A percentile compares a stretch with the other conserved stretches of the same genome.
Evolutionary conservation across 2,329 filamentous ascomycete genomes (phyloP).

Genomic region (Fusarium sp.): DNA sequence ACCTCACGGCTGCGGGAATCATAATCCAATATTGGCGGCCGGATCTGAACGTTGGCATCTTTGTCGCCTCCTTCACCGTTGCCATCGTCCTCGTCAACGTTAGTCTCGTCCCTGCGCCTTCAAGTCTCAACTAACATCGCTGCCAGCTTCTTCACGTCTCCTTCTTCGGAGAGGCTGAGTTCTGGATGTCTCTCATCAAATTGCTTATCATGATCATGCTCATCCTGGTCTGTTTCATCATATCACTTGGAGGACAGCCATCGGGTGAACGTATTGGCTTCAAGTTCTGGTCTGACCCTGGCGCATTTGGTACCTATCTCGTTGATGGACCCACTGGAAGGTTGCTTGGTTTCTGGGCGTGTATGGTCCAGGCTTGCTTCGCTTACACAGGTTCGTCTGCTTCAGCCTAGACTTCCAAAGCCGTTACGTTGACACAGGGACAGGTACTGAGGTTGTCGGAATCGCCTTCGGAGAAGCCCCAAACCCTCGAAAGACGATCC

Average conservation of each 20-base stretch:
- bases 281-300: slow-evolving; percentile 57
- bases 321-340: slow-evolving; percentile 48
- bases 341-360: slow-evolving; percentile 55
- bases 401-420: too few species aligned
- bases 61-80: background rate
- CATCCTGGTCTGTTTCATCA: slow-evolving; percentile 43
- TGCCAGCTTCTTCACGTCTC: slow-evolving; percentile 49
- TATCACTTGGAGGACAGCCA: slow-evolving; percentile 55
- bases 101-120: background rate
- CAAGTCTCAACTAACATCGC: background rate
- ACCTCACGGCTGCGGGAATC: background rate
- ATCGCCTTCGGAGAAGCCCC: background rate
- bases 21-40: background rate
- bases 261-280: slow-evolving; percentile 54
- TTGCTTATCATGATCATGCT: slow-evolving; percentile 56
- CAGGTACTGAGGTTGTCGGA: background rate
- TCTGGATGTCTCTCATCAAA: slow-evolving; percentile 60
- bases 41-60: background rate
- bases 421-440: background rate
- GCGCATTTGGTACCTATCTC: slow-evolving; percentile 54
- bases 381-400: slow-evolving; percentile 38
- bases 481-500: background rate
- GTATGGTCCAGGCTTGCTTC: slow-evolving; percentile 53
- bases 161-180: slow-evolving; percentile 60
- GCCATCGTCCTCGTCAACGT: background rate